These are phyloP conservation scores for Hansenula anomala DNA, from an alignment of 1,139 yeast species.

Conservation along the genomic window DNA sequence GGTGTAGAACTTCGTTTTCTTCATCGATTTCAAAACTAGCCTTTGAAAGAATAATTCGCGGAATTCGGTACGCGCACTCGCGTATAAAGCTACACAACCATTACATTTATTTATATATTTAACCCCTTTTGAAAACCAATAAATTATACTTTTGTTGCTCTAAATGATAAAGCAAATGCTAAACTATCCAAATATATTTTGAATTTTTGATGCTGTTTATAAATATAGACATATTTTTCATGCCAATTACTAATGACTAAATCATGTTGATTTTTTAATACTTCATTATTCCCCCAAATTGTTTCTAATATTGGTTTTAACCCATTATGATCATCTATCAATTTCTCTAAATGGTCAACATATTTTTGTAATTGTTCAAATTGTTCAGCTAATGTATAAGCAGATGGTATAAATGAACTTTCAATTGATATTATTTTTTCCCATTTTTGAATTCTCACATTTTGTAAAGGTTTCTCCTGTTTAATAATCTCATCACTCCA, in stretches of 20 bases:
- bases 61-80: no score
- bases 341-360: slow-evolving; percentile 24
- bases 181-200: slow-evolving; percentile 25
- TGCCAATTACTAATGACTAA: slow-evolving; percentile 35
- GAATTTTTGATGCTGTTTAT: slow-evolving; percentile 28
- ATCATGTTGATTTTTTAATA: slow-evolving; percentile 18
- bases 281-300: slow-evolving; percentile 30
- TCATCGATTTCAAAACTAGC: no score
- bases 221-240: slow-evolving; percentile 29
- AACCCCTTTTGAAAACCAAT: no score
- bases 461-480: slow-evolving; percentile 2
- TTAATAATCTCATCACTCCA: slow-evolving; percentile 46
- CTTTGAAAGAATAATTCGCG: no score
- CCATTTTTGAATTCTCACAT: slow-evolving; percentile 30
- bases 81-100: no score
- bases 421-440: slow-evolving; percentile 32
- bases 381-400: slow-evolving; percentile 26
- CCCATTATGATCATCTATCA: slow-evolving; percentile 30
- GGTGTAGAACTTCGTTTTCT: no score
- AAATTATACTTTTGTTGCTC: slow-evolving; percentile 13
- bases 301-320: slow-evolving; percentile 26
- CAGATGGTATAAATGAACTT: slow-evolving; percentile 23
- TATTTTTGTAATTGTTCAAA: slow-evolving; percentile 26
- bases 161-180: slow-evolving; percentile 20
- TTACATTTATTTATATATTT: no score